Conservation (phyloP, 495 filamentous ascomycete species). For the Penicillium subrubescens region DNA sequence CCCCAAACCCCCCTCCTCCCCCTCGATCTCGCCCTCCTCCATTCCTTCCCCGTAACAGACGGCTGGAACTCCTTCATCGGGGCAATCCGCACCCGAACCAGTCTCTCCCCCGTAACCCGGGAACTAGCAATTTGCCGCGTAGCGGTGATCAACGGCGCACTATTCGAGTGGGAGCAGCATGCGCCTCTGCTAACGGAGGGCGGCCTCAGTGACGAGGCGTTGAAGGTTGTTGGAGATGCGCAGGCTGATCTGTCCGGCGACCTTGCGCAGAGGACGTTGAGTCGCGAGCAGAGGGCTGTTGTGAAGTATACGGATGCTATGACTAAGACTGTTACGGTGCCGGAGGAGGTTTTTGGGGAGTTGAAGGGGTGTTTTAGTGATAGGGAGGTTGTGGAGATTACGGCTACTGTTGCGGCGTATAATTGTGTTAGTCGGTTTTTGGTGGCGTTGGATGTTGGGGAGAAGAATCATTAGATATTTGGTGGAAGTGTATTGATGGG, state of each 20-base stretch:
- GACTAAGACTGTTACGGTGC: slow-evolving; percentile 65
- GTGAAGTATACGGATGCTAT: slow-evolving; percentile 75
- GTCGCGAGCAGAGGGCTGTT: slow-evolving; percentile 62
- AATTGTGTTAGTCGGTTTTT: slow-evolving; percentile 86
- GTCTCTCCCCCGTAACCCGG: slow-evolving; percentile 58
- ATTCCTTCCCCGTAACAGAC: slow-evolving; percentile 70
- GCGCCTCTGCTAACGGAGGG: slow-evolving; percentile 58
- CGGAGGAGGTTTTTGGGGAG: slow-evolving; percentile 61
- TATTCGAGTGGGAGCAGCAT: slow-evolving; percentile 81
- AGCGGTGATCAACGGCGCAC: slow-evolving; percentile 70
- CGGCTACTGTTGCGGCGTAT: slow-evolving; percentile 77
- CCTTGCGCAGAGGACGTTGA: slow-evolving; percentile 39
- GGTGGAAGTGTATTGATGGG: not conserved
- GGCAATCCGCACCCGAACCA: slow-evolving; percentile 68
- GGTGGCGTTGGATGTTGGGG: slow-evolving; percentile 78
- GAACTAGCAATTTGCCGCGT: slow-evolving; percentile 77
- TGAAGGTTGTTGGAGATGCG: slow-evolving; percentile 44
- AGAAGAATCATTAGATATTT: slow-evolving; percentile 46
- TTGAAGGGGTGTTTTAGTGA: slow-evolving; percentile 63
- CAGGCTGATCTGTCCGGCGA: slow-evolving; percentile 22
- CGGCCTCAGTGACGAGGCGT: slow-evolving; percentile 52
- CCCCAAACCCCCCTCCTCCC: slow-evolving; percentile 65
- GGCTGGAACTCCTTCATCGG: slow-evolving; percentile 83
- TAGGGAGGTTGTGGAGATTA: slow-evolving; percentile 75
- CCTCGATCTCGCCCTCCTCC: slow-evolving; percentile 73